Base-by-base conservation (phyloP, 345 rosid genomes). In the Murraya paniculata region DNA sequence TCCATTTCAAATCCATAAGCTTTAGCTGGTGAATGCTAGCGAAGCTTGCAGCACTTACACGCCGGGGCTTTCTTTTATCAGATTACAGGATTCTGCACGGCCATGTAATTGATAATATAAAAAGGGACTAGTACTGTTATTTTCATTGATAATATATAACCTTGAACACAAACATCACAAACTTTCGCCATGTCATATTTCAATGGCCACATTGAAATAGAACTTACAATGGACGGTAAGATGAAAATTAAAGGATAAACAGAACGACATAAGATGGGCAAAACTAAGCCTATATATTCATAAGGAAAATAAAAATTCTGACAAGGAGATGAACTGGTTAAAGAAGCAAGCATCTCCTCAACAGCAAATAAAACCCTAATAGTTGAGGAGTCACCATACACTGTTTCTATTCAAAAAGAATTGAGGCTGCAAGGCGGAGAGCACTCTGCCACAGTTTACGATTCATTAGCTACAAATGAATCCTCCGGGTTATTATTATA, bases 1-100 rank as follows among this genome's bases (percentile, higher is more conserved):
- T 85, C n/a, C 85, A 87, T 33, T 87, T 86, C 45, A 77, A 86
- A 50, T 87, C 89, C 57, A 84, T 87, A 53, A 84, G 85, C 86
- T 87, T 87, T 31, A 86, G 84, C 80, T 84, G 92, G 90, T 84
- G 88, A 89, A 53, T 18, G 7, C 18, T 53, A 5, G 6, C 4
- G 57, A 53, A 53, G 57, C 57, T 1, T 18, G 6, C 1, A 18
- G 16, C 50, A 11, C 50, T 45, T 5, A 2, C 22, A 18, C 21
- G 2, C 7, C 7, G 7, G 19, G 4, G 57, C 7, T 19, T 53
- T 53, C 7, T 53, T 45, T 53, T 18, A 4, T 53, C 57, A 53
- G 21, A 53, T 53, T 6, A 19, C 57, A 53, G 22, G 22, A 53
- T 53, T 53, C 18, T 53, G 50, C 50, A 5, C 22, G 57, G 16